Evolutionary conservation across 495 filamentous ascomycete species (phyloP).

Genomic region (Schizothecium vesticola): DNA sequence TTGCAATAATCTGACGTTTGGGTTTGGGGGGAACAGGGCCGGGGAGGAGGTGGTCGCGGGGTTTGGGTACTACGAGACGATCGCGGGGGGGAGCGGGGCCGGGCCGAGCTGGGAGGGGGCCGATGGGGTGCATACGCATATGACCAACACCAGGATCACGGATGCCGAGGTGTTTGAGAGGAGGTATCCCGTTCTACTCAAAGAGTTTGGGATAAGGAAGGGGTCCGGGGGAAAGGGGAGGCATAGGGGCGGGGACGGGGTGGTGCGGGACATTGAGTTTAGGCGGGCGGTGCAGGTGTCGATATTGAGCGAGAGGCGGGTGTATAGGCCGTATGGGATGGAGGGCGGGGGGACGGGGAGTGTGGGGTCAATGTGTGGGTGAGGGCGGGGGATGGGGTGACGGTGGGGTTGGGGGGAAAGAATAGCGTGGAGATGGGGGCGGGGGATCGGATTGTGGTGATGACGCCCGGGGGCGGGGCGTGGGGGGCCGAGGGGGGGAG

Average conservation of each 20-base stretch:
- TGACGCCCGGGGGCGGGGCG: constrained; percentile 66
- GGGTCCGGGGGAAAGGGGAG: constrained; percentile 68
- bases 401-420: constrained; percentile 21
- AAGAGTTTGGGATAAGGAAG: constrained; percentile 70
- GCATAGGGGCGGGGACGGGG: constrained; percentile 82
- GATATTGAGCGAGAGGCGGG: constrained; percentile 81
- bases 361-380: constrained; percentile 87
- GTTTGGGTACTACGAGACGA: constrained; percentile 98
- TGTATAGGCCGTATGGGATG: constrained; percentile 84
- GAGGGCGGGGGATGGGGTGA: constrained; percentile 52
- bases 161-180: constrained; percentile 95
- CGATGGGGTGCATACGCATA: constrained; percentile 87
- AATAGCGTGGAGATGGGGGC: constrained; percentile 26
- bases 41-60: constrained; percentile 58
- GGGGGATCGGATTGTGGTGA: constrained; percentile 79
- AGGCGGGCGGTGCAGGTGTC: constrained; percentile 80
- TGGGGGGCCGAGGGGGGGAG: constrained; percentile 60
- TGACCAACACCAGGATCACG: constrained; percentile 99
- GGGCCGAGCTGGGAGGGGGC: constrained; percentile 85
- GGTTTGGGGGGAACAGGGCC: constrained; percentile 73
- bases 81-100: constrained; percentile 87
- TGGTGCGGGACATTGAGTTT: constrained; percentile 93
- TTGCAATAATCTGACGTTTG: constrained; percentile 86
- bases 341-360: constrained; percentile 74
- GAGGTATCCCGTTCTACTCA: constrained; percentile 81